Evolutionary conservation across 768 basidiomycete genomes (phyloP), one percentile per base, ranked within the genome.

Genomic region (Mycena albidolilacea): DNA sequence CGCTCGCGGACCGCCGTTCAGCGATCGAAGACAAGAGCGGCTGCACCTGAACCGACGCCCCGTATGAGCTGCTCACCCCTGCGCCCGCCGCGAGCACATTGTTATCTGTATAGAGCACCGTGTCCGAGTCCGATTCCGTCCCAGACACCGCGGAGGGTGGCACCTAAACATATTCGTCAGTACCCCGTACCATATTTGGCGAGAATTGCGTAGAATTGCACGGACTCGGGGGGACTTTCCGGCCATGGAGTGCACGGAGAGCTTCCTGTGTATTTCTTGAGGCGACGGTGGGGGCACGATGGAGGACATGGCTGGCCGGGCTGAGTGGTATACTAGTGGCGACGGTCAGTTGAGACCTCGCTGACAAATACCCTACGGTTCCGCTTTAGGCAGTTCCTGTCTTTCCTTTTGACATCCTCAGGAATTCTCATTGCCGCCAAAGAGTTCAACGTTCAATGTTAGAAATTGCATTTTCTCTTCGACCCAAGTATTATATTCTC

Each of bases 81-180:
- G 60, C 61, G 80, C 78, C 65, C 30, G 87, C 79, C 6, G 85
- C 81, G 60, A 84, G 78, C 46, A 87, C 30, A 30, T 30, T 76
- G 75, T 23, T 54, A 4, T 92, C 93, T 43, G 91, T 88, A 0
- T 87, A 83, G 73, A 90, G 77, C 67, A 90, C 85, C 7, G 93
- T 93, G 82, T 96, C 95, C 50, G 94, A 95, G 81, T 95, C 95
- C n/a, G 93, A 95, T 81, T 96, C 95, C 69, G 91, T 93, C 44
- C 93, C 92, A 68, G 94, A 94, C 15, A 92, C 85, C 77, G 68
- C 23, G 76, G 67, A 38, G 30, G 73, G 68, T 69, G 61, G 70
- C 57, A 30, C 21, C 52, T 74, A 52, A n/a, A 38, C 48, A 6
- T 7, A 39, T n/a, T 38, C 23, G 71, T 63, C 37, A 72, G 38